These are phyloP conservation scores for Zygoascus hellenicus DNA, from an alignment of 1,139 yeast genomes.

Conservation along the genomic window DNA sequence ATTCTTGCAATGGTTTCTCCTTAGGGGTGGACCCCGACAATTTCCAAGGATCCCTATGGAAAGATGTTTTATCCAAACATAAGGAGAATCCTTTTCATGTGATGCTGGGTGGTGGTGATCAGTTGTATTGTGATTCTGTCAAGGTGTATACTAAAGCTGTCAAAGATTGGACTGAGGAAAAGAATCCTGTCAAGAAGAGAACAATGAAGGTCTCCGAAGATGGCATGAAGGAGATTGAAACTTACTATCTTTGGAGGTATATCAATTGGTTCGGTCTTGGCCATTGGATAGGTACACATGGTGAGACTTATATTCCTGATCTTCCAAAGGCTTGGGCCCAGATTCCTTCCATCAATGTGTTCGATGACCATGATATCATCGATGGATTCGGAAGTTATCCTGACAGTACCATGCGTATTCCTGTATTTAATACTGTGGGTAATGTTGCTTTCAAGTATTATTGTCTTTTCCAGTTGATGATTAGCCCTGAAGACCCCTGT, in stretches of 20 bases:
- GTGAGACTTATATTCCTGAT: conserved; percentile 57
- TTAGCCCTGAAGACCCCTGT: conserved; percentile 43
- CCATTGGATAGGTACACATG: conserved; percentile 66
- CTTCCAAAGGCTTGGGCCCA: conserved; percentile 73
- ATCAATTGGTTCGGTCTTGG: conserved; percentile 88
- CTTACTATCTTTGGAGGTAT: conserved; percentile 68
- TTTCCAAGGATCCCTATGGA: conserved; percentile 78
- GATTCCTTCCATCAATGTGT: conserved; percentile 80
- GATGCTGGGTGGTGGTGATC: conserved; percentile 98
- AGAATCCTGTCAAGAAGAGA: conserved; percentile 44
- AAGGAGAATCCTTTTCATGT: conserved; percentile 65
- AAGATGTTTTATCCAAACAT: conserved; percentile 71
- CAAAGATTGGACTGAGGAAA: conserved; percentile 57
- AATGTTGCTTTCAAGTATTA: conserved; percentile 76
- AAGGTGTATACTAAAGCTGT: conserved; percentile 45
- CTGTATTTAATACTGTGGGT: conserved; percentile 66
- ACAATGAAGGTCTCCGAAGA: conserved; percentile 41
- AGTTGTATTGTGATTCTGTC: conserved; percentile 81
- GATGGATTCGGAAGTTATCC: conserved; percentile 92
- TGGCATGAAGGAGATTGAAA: conserved; percentile 49
- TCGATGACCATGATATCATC: conserved; percentile 82
- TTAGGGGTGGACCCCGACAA: conserved; percentile 58
- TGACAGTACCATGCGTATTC: conserved; percentile 65
- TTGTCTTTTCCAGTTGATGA: conserved; percentile 86
- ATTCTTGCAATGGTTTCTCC: conserved; percentile 92